Base-by-base conservation (phyloP, 129 eudicot species). In the Chrysanthemum makinoi region DNA sequence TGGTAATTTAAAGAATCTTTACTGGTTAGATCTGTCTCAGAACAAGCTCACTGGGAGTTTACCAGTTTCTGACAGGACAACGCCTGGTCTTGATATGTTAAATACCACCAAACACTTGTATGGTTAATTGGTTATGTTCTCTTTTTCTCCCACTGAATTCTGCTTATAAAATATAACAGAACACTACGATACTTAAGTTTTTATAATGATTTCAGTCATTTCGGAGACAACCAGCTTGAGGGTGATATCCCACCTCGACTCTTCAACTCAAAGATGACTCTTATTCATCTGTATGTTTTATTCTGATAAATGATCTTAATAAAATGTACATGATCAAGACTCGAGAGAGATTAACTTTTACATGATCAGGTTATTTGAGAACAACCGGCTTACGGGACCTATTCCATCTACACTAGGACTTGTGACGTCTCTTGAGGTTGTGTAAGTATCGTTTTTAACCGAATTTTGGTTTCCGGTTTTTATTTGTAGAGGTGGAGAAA, bases 41-140 rank as follows among this genome's bases (percentile, higher is more conserved):
- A 91, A 91, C 69, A 39, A 77, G 72, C 91, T 91, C 72, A 61
- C 68, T 0, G 97, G 97, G 55, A 70, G 53, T 4, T 59, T 91
- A 59, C 96, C 97, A 0, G 93, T 86, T 80, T 91, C 97, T 16
- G 57, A 69, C 60, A 86, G 81, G 68, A 74, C 61, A 58, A 49
- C 53, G 4, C 87, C 93, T 35, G 97, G 97, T 55, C 91, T 91
- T 55, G 97, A 91, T 68, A 70, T 80, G 86, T 86, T 91, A 77
- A 74, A 63, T 43, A 55, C 62, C 12, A 51, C 89, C 2, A 83
- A 77, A 68, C 96, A 88, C 84, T 86, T 88, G 96, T 88, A 79
- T 7, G 91, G 73, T 12, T 57, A 15, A 39, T 15, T 13, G 91
- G 73, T 12, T 57, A 15, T 39, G 18, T 51, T 16, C 6, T 17